Base-by-base conservation (phyloP, 306 rosid genomes). In the Potentilla sterilis region DNA sequence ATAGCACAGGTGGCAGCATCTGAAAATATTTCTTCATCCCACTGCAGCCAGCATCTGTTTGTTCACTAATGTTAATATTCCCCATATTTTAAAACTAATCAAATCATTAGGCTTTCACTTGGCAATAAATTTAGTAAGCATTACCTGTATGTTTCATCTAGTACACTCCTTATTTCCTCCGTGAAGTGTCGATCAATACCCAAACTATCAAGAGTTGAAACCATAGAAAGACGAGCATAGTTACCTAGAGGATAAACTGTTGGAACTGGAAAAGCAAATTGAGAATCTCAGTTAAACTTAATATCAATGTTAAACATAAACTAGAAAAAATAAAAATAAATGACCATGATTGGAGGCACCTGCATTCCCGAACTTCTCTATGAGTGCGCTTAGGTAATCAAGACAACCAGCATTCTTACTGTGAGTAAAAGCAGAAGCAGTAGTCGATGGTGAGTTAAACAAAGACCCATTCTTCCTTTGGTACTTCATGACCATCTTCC, bases 401-500 rank as follows among this genome's bases (percentile, higher is more conserved):
- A 88, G 91, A 76, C 96, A 88, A 72, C 77, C 87, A 66, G 81
- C 86, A 81, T 88, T 90, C 71, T 89, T 82, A 19, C 75, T 58
- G 80, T 74, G 85, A 52, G 81, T 77, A 86, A 88, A 87, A 64
- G 75, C 90, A 70, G 87, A 92, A 5, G 97, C 95, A 11, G 98
- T 91, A 68, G 97, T 74, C 42, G 98, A 82, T 19, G 97, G 97
- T 24, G 97, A 94, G 77, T 90, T 88, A 77, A 83, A 92, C 58
- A 92, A 81, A 32, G 96, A 90, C 38, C 96, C 98, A 64, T 92
- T 94, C 70, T 86, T 87, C 77, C 96, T 92, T 85, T 92, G 97
- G 85, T 86, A 81, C 76, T 85, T 90, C 86, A 86, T 81, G 79
- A 83, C 72, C 81, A 87, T 77, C 82, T 87, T 77, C 88, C 90